A percentile compares a stretch with the other conserved stretches of the same genome.
phyloP scores from a whole-genome alignment of 805 yeast genomes.

The Wickerhamomyces strasburgensis region DNA sequence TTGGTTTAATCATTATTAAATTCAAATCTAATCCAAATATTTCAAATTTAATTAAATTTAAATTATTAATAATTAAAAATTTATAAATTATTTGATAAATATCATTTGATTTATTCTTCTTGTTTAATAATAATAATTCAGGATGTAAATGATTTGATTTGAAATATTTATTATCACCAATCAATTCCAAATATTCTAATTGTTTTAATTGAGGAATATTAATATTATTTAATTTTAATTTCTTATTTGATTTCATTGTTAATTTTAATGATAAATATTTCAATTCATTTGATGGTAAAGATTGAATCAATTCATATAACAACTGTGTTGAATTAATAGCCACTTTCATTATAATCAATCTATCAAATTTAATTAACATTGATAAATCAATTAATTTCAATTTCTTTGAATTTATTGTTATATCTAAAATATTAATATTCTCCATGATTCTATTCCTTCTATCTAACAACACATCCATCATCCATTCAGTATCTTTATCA shows the following conservation, averaged over 20 bases:
- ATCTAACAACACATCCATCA: not conserved
- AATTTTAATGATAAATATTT: constrained; percentile 4
- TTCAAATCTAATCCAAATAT: constrained; percentile 17
- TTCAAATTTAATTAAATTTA: constrained; percentile 15
- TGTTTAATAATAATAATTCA: too few relatives aligned
- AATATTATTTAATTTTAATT: too few relatives aligned
- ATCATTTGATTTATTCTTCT: not conserved
- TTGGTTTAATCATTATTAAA: constrained; percentile 6
- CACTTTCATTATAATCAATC: not conserved
- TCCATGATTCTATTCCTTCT: not conserved
- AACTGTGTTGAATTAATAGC: constrained; percentile 5
- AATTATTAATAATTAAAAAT: constrained; percentile 3
- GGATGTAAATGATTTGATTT: too few relatives aligned
- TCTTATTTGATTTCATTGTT: not conserved
- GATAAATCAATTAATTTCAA: not conserved
- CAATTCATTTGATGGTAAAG: constrained; percentile 6
- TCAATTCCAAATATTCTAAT: too few relatives aligned
- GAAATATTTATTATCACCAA: too few relatives aligned
- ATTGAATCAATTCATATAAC: constrained; percentile 1
- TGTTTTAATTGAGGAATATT: too few relatives aligned
- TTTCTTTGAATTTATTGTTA: constrained; percentile 4
- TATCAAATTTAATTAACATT: too few relatives aligned
- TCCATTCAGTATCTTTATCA: too few relatives aligned
- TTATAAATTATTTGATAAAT: constrained; percentile 6
- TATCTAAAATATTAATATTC: constrained; percentile 6